Conservation (phyloP, 2,329 filamentous ascomycete genomes). For the Trichoderma pleuroti region DNA sequence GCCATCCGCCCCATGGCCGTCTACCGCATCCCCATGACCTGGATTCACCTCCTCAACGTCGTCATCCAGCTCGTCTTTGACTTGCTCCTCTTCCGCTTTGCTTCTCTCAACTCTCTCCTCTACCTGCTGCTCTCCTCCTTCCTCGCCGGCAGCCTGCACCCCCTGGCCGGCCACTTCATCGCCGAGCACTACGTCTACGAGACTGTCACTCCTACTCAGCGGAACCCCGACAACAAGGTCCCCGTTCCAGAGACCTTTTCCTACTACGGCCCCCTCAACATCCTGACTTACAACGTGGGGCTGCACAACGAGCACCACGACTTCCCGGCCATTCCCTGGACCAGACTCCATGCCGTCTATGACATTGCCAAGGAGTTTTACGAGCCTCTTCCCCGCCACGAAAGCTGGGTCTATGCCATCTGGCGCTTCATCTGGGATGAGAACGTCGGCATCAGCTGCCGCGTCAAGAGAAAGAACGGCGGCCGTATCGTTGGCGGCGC, state of each 20-base stretch:
- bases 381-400: slow-evolving; percentile 76
- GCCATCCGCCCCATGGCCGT: slow-evolving; percentile 93
- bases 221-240: slow-evolving; percentile 56
- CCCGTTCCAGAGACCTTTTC: slow-evolving; percentile 90
- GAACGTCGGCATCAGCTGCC: slow-evolving; percentile 82
- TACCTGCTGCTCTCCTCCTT: slow-evolving; percentile 91
- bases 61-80: slow-evolving; percentile 75
- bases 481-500: slow-evolving; percentile 56
- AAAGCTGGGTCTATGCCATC: slow-evolving; percentile 88
- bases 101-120: slow-evolving; percentile 62
- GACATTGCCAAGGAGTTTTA: slow-evolving; percentile 89
- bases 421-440: slow-evolving; percentile 95
- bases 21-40: slow-evolving; percentile 83
- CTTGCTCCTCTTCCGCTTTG: slow-evolving; percentile 57
- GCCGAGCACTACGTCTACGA: slow-evolving; percentile 91
- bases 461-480: slow-evolving; percentile 87
- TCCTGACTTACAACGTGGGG: slow-evolving; percentile 94
- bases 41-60: slow-evolving; percentile 80
- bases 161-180: slow-evolving; percentile 96
- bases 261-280: slow-evolving; percentile 91
- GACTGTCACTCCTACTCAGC: slow-evolving; percentile 53
- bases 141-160: slow-evolving; percentile 88
- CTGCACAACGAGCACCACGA: slow-evolving; percentile 99
- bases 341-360: slow-evolving; percentile 71
- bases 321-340: slow-evolving; percentile 97